Conservation (phyloP, 345 rosid genomes). For the Viola odorata region DNA sequence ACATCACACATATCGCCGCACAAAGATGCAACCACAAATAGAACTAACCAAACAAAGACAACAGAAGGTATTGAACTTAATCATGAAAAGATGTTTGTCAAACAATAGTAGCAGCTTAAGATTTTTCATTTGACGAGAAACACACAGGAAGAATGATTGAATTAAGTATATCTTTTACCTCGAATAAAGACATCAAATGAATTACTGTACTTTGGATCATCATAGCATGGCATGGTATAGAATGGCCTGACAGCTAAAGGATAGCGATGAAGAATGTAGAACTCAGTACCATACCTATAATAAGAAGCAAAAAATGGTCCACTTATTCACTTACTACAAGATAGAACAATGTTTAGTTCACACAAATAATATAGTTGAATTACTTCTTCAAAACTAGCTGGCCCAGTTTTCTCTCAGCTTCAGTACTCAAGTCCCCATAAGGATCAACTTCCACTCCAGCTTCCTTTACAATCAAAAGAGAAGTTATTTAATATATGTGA, state of each 20-base stretch:
- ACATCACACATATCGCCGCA: no score
- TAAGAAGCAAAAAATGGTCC: slow-evolving; percentile 7
- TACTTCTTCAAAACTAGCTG: slow-evolving; percentile 84
- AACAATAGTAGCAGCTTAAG: background rate
- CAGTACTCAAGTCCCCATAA: slow-evolving; percentile 80
- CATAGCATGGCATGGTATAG: slow-evolving; percentile 91
- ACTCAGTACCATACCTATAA: slow-evolving; percentile 76
- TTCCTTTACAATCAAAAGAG: slow-evolving; percentile 40
- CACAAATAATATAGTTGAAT: slow-evolving; percentile 1
- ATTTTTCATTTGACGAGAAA: no score
- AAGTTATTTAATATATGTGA: background rate
- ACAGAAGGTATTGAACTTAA: no score
- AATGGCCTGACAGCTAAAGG: slow-evolving; percentile 85
- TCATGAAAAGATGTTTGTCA: no score
- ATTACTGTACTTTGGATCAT: slow-evolving; percentile 64
- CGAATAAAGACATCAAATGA: slow-evolving; percentile 93
- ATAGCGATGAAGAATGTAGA: slow-evolving; percentile 75
- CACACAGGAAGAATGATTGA: no score
- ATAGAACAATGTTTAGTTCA: background rate
- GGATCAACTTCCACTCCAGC: slow-evolving; percentile 88
- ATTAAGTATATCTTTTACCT: slow-evolving; percentile 55
- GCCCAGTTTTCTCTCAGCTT: slow-evolving; percentile 83
- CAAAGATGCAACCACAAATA: no score
- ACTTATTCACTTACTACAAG: background rate
- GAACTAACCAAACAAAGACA: no score